Base-by-base conservation (phyloP, 2,329 filamentous ascomycete species). In the Colletotrichum coccodes region DNA sequence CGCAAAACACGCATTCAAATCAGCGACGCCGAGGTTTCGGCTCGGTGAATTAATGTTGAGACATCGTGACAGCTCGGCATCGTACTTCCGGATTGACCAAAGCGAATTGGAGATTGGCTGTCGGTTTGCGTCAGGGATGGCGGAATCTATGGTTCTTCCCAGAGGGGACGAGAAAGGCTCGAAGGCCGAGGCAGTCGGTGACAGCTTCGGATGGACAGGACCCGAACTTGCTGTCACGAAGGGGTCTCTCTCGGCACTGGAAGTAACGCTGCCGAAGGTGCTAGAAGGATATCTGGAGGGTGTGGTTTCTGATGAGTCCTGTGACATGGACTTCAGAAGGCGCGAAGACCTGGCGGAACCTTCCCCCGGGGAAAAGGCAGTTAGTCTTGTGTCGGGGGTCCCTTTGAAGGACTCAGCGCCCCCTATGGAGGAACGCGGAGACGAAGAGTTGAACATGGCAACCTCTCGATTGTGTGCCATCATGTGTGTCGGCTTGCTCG, bases 301-400 rank as follows among this genome's bases (percentile, higher is more conserved):
- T 26, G 73, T 68, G 26, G 72, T 72, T 12, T 80, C 78, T n/a
- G 78, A 73, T 23, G 76, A 66, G 36, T 73, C 74, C 14, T 76
- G 68, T 46, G 72, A 75, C 44, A 82, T 72, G 9, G 76, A 73
- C 32, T 80, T 79, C 18, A 79, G 71, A 21, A 77, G 72, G 67
- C 80, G 81, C 18, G 78, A 77, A 23, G 84, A 83, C 71, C 84
- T 85, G 42, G 80, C 78, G 16, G 84, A 84, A 59, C 78, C 78
- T 46, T 89, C 87, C 18, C 89, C 86, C 0, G 90, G 89, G 4
- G 90, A 92, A 75, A 92, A 91, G 6, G 86, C 80, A 6, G 90
- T 90, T 47, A 91, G 72, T 57, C 86, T 87, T 8, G 90, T 91
- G 67, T 91, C 89, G 0, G 91, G 90, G 6, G 91, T 92, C 18